Percentiles rank a stretch among this genome's conserved stretches.
phyloP scores from a whole-genome alignment of 176 grass and related monocot genomes.

The Oryza nivara region DNA sequence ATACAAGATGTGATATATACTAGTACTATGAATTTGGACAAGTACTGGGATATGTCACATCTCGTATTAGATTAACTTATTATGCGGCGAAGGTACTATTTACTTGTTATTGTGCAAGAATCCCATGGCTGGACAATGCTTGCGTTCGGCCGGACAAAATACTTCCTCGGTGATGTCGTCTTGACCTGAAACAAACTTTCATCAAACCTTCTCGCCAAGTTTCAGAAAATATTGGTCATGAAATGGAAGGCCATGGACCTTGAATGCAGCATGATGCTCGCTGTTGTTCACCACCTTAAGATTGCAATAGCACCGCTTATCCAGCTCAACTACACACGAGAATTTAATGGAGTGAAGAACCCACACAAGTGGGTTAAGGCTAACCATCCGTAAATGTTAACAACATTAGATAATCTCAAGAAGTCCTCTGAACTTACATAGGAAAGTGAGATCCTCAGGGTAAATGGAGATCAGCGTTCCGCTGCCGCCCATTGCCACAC shows the following conservation, averaged over 20 bases:
- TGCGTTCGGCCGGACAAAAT: constrained; percentile 92
- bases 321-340: constrained; percentile 80
- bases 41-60: no score
- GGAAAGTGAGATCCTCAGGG: constrained; percentile 91
- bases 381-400: constrained; percentile 21
- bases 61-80: no score
- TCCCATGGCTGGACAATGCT: constrained; percentile 93
- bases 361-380: not conserved
- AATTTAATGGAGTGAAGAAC: constrained; percentile 31
- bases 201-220: constrained; percentile 26
- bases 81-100: not conserved
- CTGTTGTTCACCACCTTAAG: constrained; percentile 99
- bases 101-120: constrained; percentile 90
- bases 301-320: constrained; percentile 90
- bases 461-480: constrained; percentile 81
- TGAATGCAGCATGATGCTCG: constrained; percentile 95
- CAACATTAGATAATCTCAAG: not conserved
- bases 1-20: no score
- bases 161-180: constrained; percentile 97
- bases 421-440: constrained; percentile 57
- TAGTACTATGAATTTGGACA: no score
- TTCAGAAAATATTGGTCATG: constrained; percentile 16
- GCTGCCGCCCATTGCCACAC: constrained; percentile 62
- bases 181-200: constrained; percentile 67
- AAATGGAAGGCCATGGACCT: constrained; percentile 55